Conservation (phyloP, 768 basidiomycete species). For the Cyathus striatus region DNA sequence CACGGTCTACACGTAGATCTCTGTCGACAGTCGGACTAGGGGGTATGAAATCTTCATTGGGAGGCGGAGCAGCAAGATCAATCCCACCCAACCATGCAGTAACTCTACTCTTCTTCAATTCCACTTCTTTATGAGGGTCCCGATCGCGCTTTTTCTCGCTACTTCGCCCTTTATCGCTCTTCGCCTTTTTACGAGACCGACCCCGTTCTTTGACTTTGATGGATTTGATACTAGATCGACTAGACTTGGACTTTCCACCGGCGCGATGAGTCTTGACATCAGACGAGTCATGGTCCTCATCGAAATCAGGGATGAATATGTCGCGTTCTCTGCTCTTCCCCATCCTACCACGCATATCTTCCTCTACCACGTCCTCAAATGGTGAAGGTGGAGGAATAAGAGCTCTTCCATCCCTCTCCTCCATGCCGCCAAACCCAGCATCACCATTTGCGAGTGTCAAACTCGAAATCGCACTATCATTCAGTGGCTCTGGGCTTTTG, state of each 20-base stretch:
- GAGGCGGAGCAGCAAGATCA: conserved; percentile 51
- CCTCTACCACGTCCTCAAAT: background rate
- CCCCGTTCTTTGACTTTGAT: conserved; percentile 20
- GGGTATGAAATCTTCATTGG: conserved; percentile 40
- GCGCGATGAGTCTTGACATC: conserved; percentile 36
- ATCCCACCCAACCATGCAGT: conserved; percentile 73
- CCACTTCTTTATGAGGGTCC: conserved; percentile 20
- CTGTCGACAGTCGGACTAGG: conserved; percentile 30
- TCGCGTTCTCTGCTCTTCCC: conserved; percentile 15
- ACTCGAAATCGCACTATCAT: conserved; percentile 52
- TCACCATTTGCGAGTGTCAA: conserved; percentile 38
- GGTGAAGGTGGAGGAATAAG: background rate
- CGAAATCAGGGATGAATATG: conserved; percentile 12
- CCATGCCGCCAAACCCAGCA: conserved; percentile 14
- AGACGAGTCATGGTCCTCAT: conserved; percentile 27
- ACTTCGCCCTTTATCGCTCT: conserved; percentile 8
- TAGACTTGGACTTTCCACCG: conserved; percentile 25
- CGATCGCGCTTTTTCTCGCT: conserved; percentile 16
- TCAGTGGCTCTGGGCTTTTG: conserved; percentile 27
- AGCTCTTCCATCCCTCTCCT: conserved; percentile 7
- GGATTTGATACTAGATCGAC: conserved; percentile 17
- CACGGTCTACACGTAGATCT: background rate
- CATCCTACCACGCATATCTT: conserved; percentile 6
- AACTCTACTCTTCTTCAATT: conserved; percentile 64
- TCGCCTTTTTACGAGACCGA: conserved; percentile 15